These are phyloP conservation scores for Boletus rubropictus DNA, from an alignment of 768 basidiomycete genomes.

Conservation along the genomic window DNA sequence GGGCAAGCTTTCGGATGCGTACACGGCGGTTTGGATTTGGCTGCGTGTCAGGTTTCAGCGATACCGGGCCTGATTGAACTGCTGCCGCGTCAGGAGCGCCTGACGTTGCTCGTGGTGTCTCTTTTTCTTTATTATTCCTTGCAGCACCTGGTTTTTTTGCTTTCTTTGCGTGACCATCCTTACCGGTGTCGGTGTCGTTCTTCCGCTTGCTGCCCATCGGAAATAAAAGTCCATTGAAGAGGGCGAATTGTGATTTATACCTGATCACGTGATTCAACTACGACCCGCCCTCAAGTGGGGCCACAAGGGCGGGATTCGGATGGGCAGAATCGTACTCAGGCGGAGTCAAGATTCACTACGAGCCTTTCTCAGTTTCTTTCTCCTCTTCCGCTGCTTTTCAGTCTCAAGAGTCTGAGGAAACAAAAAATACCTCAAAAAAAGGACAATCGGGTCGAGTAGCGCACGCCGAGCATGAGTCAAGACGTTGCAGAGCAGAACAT, in stretches of 20 bases:
- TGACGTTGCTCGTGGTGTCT: not conserved
- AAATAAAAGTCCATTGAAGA: not conserved
- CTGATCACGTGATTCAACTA: constrained; percentile 6
- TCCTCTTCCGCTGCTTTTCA: constrained; percentile 24
- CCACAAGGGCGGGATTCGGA: constrained; percentile 13
- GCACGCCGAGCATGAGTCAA: constrained; percentile 62
- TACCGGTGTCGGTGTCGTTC: constrained; percentile 6
- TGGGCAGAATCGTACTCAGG: not conserved
- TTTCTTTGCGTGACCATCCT: constrained; percentile 9
- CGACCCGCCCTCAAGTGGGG: constrained; percentile 22
- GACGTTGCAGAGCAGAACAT: constrained; percentile 91
- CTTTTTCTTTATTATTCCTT: constrained; percentile 3
- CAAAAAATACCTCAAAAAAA: constrained; percentile 7
- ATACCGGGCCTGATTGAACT: constrained; percentile 1
- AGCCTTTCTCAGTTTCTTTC: not conserved
- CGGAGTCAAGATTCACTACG: constrained; percentile 2
- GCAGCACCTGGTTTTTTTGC: constrained; percentile 11
- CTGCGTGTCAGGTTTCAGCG: constrained; percentile 1
- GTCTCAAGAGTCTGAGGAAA: constrained; percentile 10
- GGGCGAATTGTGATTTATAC: not conserved
- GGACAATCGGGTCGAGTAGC: constrained; percentile 9
- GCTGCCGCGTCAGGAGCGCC: not conserved
- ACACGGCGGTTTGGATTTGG: constrained; percentile 17
- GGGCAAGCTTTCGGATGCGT: constrained; percentile 59
- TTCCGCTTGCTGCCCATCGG: constrained; percentile 24